Conservation (phyloP, 306 rosid species). For the Gastrolobium bilobum region DNA sequence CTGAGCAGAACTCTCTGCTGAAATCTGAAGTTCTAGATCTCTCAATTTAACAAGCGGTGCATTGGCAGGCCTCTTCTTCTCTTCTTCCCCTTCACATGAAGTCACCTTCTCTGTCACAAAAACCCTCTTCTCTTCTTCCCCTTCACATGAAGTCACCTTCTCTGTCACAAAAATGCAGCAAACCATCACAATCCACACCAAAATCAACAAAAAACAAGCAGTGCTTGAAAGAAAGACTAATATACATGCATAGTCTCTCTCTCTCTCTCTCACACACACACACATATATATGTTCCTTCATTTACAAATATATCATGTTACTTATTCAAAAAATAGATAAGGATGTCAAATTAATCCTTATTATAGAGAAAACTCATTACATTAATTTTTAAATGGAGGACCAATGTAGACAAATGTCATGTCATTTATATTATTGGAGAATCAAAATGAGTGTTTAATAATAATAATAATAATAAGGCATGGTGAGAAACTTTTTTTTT, state of each 20-base stretch:
- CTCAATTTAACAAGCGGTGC: conserved; percentile 57
- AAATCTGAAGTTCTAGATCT: conserved; percentile 46
- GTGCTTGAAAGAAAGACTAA: neutral
- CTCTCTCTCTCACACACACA: too few species aligned
- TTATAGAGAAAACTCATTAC: neutral
- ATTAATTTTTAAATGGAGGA: neutral
- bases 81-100: conserved; percentile 34
- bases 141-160: conserved; percentile 5
- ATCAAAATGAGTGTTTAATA: neutral
- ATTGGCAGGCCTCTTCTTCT: conserved; percentile 66
- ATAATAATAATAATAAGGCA: neutral
- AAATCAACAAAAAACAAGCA: neutral
- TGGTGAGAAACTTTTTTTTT: too few species aligned
- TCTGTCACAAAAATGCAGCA: conserved; percentile 25
- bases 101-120: conserved; percentile 28
- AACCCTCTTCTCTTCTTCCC: conserved; percentile 48
- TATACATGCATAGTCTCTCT: too few species aligned
- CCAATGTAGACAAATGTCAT: neutral
- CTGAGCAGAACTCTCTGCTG: conserved; percentile 55
- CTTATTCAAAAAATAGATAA: neutral
- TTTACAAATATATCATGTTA: neutral
- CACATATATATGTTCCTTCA: neutral
- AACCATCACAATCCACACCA: conserved; percentile 24
- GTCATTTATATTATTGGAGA: neutral
- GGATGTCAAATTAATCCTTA: neutral